Base-by-base conservation (phyloP, 2,329 filamentous ascomycete species). In the Ophiosphaerella korrae region DNA sequence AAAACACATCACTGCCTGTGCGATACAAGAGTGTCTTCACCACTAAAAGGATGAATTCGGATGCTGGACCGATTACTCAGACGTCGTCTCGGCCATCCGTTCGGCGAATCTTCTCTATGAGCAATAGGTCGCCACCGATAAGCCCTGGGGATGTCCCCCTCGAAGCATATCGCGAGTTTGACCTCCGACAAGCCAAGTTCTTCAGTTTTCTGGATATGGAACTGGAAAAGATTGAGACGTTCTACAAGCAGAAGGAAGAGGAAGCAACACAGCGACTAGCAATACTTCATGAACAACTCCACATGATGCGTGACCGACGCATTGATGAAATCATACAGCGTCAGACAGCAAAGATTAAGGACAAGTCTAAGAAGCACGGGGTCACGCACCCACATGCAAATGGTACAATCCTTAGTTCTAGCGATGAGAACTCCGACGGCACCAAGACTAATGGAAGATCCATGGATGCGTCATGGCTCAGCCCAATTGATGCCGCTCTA, bases 301-400 rank as follows among this genome's bases (percentile, higher is more conserved):
- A 96, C 68, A 89, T 95, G 63, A 96, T 97, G 91, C 84, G 92
- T 38, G 91, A 95, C 70, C 84, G 88, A 12, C 86, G 93, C 18
- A 82, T 90, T 24, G 82, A 88, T 45, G 91, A 97, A 67, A 69
- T 85, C 8, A 79, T 91, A 50, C 74, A 81, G 26, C 69, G 72
- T n/a, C 76, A 77, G 55, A 53, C 57, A 6, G 63, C 67, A 12
- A 72, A 75, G 57, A 59, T 70, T 29, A 70, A 66, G 44, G 57
- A 52, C 52, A 73, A 62, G 48, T 35, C 37, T 42, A 54, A 54
- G 45, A 59, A 71, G 36, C 58, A 64, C 12, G 39, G 57, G 8
- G 32, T 53, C 47, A 53, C 45, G 50, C 13, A 51, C 50, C 16
- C 44, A 2, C 44, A 66, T 3, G 40, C 47, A 11, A 53, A 65